Evolutionary conservation across 106 monocot species (phyloP).

Genomic region (Amphibolis antarctica): DNA sequence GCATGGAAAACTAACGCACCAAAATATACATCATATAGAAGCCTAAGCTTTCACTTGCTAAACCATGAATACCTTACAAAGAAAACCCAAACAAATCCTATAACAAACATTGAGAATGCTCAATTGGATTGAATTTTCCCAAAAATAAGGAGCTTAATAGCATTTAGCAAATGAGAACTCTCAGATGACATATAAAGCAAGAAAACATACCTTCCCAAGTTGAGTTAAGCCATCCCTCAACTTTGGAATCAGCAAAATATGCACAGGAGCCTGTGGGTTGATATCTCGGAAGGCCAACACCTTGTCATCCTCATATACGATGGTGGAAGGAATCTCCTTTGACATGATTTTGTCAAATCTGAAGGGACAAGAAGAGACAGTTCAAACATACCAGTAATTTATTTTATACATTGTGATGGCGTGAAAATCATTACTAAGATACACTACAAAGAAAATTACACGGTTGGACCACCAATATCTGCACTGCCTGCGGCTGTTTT

Average conservation of each 20-base stretch:
- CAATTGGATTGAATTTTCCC: not conserved
- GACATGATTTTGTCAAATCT: constrained; percentile 97
- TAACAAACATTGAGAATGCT: no score
- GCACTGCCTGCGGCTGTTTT: constrained; percentile 40
- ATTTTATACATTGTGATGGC: not conserved
- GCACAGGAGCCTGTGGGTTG: constrained; percentile 89
- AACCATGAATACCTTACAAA: no score
- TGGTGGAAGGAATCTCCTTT: constrained; percentile 74
- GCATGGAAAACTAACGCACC: no score
- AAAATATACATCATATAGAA: no score
- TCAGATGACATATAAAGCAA: no score
- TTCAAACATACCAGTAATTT: not conserved
- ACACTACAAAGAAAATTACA: constrained; percentile 16
- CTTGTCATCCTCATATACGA: constrained; percentile 89
- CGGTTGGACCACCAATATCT: constrained; percentile 61
- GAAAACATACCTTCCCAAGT: constrained; percentile 67
- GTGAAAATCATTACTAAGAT: not conserved
- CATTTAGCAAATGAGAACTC: no score
- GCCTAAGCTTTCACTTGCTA: no score
- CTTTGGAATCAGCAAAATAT: constrained; percentile 87
- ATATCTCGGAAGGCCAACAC: constrained; percentile 89
- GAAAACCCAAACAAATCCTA: no score
- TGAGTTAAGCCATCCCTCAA: constrained; percentile 73
- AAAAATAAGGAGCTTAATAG: no score
- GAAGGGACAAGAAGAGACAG: not conserved